Evolutionary conservation across 202 grass and related monocot species (phyloP).

Genomic region (Digitaria exilis): DNA sequence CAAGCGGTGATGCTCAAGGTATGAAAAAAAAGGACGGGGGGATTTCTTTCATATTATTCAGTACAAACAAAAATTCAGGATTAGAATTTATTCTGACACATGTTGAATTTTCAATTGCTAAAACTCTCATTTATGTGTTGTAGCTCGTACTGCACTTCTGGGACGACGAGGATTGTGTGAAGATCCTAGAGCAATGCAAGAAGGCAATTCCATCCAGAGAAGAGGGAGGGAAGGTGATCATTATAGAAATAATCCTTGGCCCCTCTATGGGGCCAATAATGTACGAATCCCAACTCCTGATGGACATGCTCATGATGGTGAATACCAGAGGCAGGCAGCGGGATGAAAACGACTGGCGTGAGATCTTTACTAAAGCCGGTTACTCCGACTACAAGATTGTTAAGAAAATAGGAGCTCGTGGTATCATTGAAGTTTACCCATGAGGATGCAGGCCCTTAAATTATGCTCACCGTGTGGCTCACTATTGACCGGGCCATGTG

Average conservation of each 20-base stretch:
- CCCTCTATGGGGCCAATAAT: background rate
- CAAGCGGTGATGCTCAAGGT: background rate
- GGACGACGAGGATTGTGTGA: background rate
- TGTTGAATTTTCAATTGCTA: background rate
- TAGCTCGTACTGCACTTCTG: background rate
- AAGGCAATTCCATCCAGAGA: background rate
- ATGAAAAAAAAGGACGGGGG: no score
- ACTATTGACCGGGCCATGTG: background rate
- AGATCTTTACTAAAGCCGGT: no score
- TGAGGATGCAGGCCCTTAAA: background rate
- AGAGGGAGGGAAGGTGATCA: background rate
- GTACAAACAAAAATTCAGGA: no score
- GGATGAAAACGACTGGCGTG: no score
- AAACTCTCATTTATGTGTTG: background rate
- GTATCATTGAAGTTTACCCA: no score
- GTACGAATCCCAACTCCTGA: background rate
- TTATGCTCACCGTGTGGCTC: background rate
- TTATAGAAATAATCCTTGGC: background rate
- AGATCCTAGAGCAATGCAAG: background rate
- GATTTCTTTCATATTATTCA: no score
- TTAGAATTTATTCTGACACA: no score
- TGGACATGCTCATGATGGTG: background rate
- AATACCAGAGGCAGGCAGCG: background rate
- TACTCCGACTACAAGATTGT: no score
- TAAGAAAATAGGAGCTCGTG: no score